Evolutionary conservation across 495 filamentous ascomycete species (phyloP).

Genomic region (Penicillium antarcticum): DNA sequence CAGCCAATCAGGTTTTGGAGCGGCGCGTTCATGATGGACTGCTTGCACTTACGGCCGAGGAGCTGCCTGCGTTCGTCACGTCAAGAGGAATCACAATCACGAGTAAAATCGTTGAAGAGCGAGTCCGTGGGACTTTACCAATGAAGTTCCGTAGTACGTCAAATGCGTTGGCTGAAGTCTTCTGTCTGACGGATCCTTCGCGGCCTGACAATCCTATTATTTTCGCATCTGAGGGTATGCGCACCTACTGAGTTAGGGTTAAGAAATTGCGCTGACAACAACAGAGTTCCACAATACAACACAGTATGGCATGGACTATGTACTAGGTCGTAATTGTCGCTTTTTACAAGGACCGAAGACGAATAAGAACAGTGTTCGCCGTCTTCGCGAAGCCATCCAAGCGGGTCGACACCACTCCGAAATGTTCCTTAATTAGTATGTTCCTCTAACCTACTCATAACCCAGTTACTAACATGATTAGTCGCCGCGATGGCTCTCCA

Average conservation of each 20-base stretch:
- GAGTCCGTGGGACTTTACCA: constrained; percentile 31
- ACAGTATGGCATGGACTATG: constrained; percentile 57
- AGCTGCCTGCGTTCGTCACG: constrained; percentile 69
- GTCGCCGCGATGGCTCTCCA: constrained; percentile 57
- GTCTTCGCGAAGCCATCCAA: constrained; percentile 54
- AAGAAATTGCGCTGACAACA: background rate
- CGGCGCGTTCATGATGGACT: constrained; percentile 58
- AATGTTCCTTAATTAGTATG: constrained; percentile 66
- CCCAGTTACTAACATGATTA: constrained; percentile 10
- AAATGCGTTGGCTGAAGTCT: constrained; percentile 72
- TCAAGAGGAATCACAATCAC: constrained; percentile 33
- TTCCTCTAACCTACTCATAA: background rate
- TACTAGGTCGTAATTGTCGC: constrained; percentile 60
- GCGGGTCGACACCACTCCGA: constrained; percentile 63
- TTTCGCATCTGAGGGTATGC: constrained; percentile 71
- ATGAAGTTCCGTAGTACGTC: constrained; percentile 51
- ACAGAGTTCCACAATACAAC: constrained; percentile 61
- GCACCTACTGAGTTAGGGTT: background rate
- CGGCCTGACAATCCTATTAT: constrained; percentile 73
- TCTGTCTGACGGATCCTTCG: constrained; percentile 74
- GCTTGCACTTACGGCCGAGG: constrained; percentile 56
- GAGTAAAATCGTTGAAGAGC: constrained; percentile 34
- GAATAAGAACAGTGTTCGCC: constrained; percentile 43
- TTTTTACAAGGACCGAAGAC: constrained; percentile 60
- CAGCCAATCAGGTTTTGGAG: constrained; percentile 52